phyloP scores from a whole-genome alignment of 805 yeast genomes.

The Clavispora phyllophila region DNA sequence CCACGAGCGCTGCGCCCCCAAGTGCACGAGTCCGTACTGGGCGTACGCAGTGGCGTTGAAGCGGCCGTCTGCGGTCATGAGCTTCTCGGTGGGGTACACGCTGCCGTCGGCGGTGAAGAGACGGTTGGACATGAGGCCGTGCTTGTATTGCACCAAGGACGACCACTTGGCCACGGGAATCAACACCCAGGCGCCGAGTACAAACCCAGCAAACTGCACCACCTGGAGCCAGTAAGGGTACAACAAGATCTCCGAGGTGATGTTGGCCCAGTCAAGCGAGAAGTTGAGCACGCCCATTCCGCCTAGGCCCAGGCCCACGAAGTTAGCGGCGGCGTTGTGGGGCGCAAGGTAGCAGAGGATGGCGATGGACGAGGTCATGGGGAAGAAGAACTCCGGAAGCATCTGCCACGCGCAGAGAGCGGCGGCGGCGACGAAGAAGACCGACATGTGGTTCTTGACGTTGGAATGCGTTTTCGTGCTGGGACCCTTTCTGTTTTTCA shows the following conservation, averaged over 20 bases:
- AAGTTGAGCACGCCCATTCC: conserved; percentile 48
- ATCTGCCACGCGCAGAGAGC: conserved; percentile 37
- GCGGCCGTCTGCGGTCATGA: conserved; percentile 34
- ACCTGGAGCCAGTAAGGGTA: conserved; percentile 50
- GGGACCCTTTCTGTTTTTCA: too few species aligned
- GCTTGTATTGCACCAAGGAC: conserved; percentile 21
- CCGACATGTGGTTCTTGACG: conserved; percentile 26
- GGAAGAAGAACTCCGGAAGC: conserved; percentile 45
- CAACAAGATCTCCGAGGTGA: conserved; percentile 46
- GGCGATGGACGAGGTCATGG: conserved; percentile 46
- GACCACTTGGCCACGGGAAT: conserved; percentile 47
- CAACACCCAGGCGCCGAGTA: conserved; percentile 43
- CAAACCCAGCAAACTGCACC: conserved; percentile 44
- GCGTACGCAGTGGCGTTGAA: conserved; percentile 45
- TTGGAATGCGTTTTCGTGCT: too few species aligned
- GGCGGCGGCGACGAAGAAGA: conserved; percentile 31
- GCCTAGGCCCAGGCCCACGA: conserved; percentile 49
- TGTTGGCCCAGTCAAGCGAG: conserved; percentile 50
- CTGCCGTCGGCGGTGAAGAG: conserved; percentile 35
- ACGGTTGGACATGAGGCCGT: conserved; percentile 46
- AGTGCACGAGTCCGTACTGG: conserved; percentile 39
- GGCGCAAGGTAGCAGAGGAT: conserved; percentile 48
- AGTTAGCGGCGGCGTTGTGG: conserved; percentile 32
- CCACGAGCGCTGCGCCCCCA: conserved; percentile 48
- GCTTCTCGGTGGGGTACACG: conserved; percentile 37